Percentiles rank a stretch among this genome's conserved stretches.
Evolutionary conservation across 805 yeast species (phyloP).

Genomic region (Lipomyces orientalis): DNA sequence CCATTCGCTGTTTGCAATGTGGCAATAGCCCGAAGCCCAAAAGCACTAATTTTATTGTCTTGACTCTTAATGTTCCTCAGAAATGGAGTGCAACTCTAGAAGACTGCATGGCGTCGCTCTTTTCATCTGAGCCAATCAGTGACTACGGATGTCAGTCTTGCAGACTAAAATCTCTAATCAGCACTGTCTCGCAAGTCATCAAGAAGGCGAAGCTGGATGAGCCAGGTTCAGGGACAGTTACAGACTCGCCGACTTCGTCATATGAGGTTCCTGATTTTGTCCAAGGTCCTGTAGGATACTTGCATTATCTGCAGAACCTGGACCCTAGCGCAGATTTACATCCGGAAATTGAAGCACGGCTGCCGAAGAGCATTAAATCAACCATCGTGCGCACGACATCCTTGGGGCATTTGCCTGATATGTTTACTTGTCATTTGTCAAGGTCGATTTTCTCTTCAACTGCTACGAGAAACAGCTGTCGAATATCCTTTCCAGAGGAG

Average conservation of each 20-base stretch:
- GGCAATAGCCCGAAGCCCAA: slow-evolving; percentile 62
- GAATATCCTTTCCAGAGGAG: slow-evolving; percentile 66
- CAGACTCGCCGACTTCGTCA: not conserved
- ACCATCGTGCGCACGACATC: slow-evolving; percentile 70
- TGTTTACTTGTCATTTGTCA: slow-evolving; percentile 81
- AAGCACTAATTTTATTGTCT: slow-evolving; percentile 66
- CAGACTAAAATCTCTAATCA: slow-evolving; percentile 48
- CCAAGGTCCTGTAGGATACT: slow-evolving; percentile 45
- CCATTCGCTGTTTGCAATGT: slow-evolving; percentile 74
- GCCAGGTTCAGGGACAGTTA: not conserved
- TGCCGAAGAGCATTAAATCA: slow-evolving; percentile 58
- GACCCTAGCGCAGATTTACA: slow-evolving; percentile 66
- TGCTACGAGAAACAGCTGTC: slow-evolving; percentile 75
- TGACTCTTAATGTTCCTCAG: slow-evolving; percentile 78
- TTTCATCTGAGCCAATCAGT: slow-evolving; percentile 72
- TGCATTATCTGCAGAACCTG: slow-evolving; percentile 53
- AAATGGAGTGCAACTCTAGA: slow-evolving; percentile 53
- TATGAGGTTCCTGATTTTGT: slow-evolving; percentile 15
- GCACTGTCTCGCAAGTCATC: not conserved
- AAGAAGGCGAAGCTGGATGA: slow-evolving; percentile 1
- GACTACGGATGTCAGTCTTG: slow-evolving; percentile 79
- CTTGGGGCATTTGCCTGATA: slow-evolving; percentile 68
- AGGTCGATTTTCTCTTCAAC: slow-evolving; percentile 77
- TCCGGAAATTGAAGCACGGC: slow-evolving; percentile 45
- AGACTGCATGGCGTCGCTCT: slow-evolving; percentile 60